A percentile compares a stretch with the other conserved stretches of the same genome.
These are phyloP conservation scores for Mesotaenium endlicherianum DNA, from an alignment of 139 green algal species.

Conservation along the genomic window DNA sequence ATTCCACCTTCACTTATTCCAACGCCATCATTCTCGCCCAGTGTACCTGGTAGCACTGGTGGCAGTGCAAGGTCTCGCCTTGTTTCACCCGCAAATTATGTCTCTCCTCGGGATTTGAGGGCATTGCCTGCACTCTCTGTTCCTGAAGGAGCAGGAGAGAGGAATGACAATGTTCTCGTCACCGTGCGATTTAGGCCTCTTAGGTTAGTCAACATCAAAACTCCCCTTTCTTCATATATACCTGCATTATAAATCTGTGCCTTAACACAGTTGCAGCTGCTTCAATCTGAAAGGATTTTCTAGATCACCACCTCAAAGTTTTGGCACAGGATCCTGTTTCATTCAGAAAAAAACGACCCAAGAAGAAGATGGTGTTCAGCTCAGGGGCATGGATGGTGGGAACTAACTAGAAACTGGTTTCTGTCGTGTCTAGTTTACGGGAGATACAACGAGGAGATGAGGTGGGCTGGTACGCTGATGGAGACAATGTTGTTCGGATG, in stretches of 20 bases:
- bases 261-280: background rate
- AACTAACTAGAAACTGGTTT: background rate
- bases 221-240: background rate
- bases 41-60: no score
- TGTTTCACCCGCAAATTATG: no score
- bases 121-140: no score
- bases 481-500: conserved; percentile 42
- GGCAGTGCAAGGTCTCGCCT: no score
- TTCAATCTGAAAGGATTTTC: background rate
- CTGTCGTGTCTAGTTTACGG: conserved; percentile 22
- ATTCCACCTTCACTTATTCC: no score
- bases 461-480: conserved; percentile 46
- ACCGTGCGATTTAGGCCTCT: conserved; percentile 50
- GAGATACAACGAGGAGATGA: conserved; percentile 42
- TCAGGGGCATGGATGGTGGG: background rate
- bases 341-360: background rate
- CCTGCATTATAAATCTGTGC: background rate
- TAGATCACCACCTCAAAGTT: background rate
- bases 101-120: no score
- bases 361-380: conserved; percentile 11
- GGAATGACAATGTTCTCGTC: conserved; percentile 53
- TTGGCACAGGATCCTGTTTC: background rate
- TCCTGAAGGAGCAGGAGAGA: no score
- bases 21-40: no score
- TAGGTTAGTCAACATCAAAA: conserved; percentile 3